Base-by-base conservation (phyloP, 768 basidiomycete species). In the Trametes meyenii region DNA sequence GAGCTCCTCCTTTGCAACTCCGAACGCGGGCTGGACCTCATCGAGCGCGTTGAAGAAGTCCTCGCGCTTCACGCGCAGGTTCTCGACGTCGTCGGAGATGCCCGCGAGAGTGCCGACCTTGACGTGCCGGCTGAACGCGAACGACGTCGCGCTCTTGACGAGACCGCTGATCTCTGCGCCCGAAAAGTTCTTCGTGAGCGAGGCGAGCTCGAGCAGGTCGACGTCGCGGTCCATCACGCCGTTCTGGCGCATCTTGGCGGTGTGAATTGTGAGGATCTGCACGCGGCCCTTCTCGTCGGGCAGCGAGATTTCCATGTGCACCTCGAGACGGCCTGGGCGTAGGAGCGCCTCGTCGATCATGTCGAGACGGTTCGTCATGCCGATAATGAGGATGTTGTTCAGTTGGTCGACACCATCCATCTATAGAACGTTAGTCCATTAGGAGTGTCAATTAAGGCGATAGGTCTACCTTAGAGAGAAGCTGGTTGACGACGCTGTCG, bases 361-460 rank as follows among this genome's bases (percentile, higher is more conserved):
- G 80, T 99, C 97, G 44, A 86, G 77, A 62, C 97, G 89, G 75
- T 99, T 98, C 48, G 96, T 99, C 97, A 99, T 99, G 69, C 97
- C 97, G 67, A 99, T 99, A 67, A 99, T 90, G 69, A 99, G 89
- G 63, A 99, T 96, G 76, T 99, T 99, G 80, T 99, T 98, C 35
- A 99, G 80, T 77, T 94, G 91, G 72, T 99, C 97, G 12, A 99
- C 96, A 79, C 97, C 97, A 67, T 99, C 97, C 95, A 99, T 96
- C 94, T 97, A 39, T 19, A 40, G 14, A 33, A 8, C 2, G 17
- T 55, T 14, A 51, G 54, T 23, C 16, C n/a, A 12, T 11, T 2
- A 16, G 5, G 3, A 39, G 6, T 23, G 21, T 39, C 11, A 16
- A 29, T 23, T 2, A 14, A 43, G n/a, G 14, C 10, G 5, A 26